These are phyloP conservation scores for Schoenoplectus tabernaemontani DNA, from an alignment of 202 grass and related monocot species.

Conservation along the genomic window DNA sequence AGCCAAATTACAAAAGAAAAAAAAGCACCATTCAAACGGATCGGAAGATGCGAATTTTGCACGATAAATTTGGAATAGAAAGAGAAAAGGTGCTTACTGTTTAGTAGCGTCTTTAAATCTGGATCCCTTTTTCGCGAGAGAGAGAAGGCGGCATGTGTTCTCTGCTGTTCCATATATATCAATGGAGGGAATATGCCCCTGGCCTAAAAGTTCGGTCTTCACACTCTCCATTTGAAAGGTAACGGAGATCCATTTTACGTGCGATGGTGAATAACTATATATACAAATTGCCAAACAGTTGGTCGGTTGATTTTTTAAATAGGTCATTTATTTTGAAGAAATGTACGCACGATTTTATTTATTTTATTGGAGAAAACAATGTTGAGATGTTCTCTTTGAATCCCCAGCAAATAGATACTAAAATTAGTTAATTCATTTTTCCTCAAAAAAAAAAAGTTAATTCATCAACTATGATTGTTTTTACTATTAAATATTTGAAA, in stretches of 20 bases:
- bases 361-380: background rate
- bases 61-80: background rate
- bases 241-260: too few species aligned
- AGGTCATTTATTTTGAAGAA: background rate
- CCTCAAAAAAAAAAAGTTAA: too few species aligned
- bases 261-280: too few species aligned
- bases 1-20: background rate
- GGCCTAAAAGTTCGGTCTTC: background rate
- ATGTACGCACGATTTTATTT: background rate
- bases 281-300: too few species aligned
- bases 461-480: background rate
- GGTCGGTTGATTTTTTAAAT: too few species aligned
- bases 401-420: background rate
- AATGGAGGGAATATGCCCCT: constrained; percentile 5
- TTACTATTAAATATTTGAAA: background rate
- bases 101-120: constrained; percentile 3
- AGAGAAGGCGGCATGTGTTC: constrained; percentile 1
- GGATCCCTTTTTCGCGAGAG: constrained; percentile 1
- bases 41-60: background rate
- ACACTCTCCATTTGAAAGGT: too few species aligned
- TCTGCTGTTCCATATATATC: constrained; percentile 10
- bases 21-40: background rate
- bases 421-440: constrained; percentile 1
- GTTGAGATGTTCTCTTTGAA: background rate
- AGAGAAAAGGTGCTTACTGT: constrained; percentile 11